phyloP scores from a whole-genome alignment of 768 basidiomycete genomes.

The Inosperma sp. region DNA sequence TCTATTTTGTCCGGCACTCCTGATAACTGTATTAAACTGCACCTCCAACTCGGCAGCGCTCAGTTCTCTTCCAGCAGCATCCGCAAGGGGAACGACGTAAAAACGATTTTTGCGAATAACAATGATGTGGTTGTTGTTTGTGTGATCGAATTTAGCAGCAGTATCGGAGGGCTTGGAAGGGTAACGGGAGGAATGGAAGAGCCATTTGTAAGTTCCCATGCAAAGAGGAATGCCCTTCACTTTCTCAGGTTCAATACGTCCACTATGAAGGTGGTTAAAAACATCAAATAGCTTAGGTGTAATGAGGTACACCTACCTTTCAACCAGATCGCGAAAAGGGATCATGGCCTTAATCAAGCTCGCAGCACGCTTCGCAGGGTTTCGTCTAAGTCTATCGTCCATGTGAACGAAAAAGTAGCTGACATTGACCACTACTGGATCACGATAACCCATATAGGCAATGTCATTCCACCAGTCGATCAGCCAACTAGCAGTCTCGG shows the following conservation, averaged over 20 bases:
- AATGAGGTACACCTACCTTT: conserved; percentile 50
- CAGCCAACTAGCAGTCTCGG: conserved; percentile 73
- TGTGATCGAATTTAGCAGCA: conserved; percentile 73
- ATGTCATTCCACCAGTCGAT: conserved; percentile 97
- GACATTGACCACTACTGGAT: conserved; percentile 87
- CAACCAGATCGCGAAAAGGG: conserved; percentile 78
- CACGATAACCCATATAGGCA: conserved; percentile 84
- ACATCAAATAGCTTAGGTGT: background rate
- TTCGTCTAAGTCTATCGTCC: conserved; percentile 50
- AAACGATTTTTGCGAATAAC: conserved; percentile 91
- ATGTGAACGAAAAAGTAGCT: conserved; percentile 94
- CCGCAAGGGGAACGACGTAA: conserved; percentile 72
- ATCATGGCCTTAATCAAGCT: conserved; percentile 79
- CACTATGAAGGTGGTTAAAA: conserved; percentile 35
- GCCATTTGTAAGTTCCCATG: conserved; percentile 94
- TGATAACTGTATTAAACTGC: conserved; percentile 70
- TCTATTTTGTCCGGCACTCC: conserved; percentile 47
- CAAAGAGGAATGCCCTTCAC: conserved; percentile 72
- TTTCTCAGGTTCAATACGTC: conserved; percentile 84
- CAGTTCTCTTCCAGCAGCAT: conserved; percentile 61
- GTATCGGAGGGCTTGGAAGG: conserved; percentile 81
- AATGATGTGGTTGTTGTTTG: conserved; percentile 78
- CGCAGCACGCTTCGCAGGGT: conserved; percentile 72
- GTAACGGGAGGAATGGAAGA: conserved; percentile 94
- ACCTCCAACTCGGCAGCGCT: conserved; percentile 79